Conservation (phyloP, 192 early-diverging fungal species). For the Obelidium mucronatum region DNA sequence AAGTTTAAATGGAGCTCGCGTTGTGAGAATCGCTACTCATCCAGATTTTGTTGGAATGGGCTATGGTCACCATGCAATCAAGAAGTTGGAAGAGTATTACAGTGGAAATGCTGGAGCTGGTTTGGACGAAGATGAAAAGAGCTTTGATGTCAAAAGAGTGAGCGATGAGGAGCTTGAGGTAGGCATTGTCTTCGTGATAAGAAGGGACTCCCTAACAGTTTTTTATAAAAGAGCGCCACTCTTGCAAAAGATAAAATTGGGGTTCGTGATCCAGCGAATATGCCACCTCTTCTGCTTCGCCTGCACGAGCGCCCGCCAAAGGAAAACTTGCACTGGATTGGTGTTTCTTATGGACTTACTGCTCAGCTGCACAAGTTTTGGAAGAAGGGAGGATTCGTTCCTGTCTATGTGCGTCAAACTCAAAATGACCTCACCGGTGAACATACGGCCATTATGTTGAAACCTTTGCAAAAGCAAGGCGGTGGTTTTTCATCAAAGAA, state of each 20-base stretch:
- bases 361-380: constrained; percentile 92
- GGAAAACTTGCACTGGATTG: constrained; percentile 90
- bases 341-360: constrained; percentile 95
- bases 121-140: constrained; percentile 57
- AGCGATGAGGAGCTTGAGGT: constrained; percentile 62
- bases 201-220: neutral
- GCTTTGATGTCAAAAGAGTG: constrained; percentile 57
- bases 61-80: constrained; percentile 90
- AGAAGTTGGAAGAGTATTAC: constrained; percentile 88
- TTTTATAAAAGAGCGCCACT: constrained; percentile 52
- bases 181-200: neutral
- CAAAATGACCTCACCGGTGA: constrained; percentile 97
- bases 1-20: constrained; percentile 88
- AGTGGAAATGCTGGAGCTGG: constrained; percentile 70
- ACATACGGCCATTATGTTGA: constrained; percentile 97
- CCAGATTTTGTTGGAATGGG: constrained; percentile 98
- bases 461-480: constrained; percentile 63
- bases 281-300: constrained; percentile 92
- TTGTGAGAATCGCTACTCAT: constrained; percentile 98
- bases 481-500: constrained; percentile 47
- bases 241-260: constrained; percentile 79
- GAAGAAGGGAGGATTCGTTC: constrained; percentile 88
- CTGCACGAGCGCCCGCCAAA: constrained; percentile 77
- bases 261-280: constrained; percentile 84
- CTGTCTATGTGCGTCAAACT: constrained; percentile 97